phyloP scores from a whole-genome alignment of 78 protist genomes.

The Tieghemostelium lacteum region DNA sequence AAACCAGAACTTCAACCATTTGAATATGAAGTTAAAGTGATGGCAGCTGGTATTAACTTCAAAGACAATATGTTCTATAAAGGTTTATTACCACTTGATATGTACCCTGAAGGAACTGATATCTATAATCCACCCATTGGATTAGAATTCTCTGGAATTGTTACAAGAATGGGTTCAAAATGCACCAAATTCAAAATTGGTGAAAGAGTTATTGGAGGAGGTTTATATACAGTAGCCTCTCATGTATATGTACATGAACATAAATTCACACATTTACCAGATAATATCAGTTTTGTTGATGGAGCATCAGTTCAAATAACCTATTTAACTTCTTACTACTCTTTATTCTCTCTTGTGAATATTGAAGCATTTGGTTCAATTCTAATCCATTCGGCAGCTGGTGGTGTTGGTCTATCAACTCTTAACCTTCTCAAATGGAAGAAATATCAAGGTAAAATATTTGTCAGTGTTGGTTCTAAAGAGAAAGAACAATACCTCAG shows the following conservation, averaged over 20 bases:
- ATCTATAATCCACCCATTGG: slow-evolving; percentile 48
- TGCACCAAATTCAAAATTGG: background rate
- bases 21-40: slow-evolving; percentile 30
- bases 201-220: background rate
- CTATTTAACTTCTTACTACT: background rate
- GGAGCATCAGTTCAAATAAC: slow-evolving; percentile 6
- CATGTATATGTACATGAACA: background rate
- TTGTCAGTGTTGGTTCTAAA: slow-evolving; percentile 13
- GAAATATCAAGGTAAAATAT: background rate
- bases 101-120: background rate
- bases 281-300: background rate
- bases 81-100: slow-evolving; percentile 9
- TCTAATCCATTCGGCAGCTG: slow-evolving; percentile 21
- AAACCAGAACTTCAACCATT: background rate
- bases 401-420: slow-evolving; percentile 60
- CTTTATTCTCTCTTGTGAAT: no score
- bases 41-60: slow-evolving; percentile 40
- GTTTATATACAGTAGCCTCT: background rate
- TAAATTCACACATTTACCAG: background rate
- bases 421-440: slow-evolving; percentile 83
- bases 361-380: background rate
- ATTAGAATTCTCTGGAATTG: slow-evolving; percentile 49
- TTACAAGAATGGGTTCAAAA: slow-evolving; percentile 7
- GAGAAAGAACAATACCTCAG: slow-evolving; percentile 30
- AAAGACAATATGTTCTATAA: slow-evolving; percentile 19